Conservation (phyloP, 2,329 filamentous ascomycete genomes). For the Penicillium sp. region DNA sequence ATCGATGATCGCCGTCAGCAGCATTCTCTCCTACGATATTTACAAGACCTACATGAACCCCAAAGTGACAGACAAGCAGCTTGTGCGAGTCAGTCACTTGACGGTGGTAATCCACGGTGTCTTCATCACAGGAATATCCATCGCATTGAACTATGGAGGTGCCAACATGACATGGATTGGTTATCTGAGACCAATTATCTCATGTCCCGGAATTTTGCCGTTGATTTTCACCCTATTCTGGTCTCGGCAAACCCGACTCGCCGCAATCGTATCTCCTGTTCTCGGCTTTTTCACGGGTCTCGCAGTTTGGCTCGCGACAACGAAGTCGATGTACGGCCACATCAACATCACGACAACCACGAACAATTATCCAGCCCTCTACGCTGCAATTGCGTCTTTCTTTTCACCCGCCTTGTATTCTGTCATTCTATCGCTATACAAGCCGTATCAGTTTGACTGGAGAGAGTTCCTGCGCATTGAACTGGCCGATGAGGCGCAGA, state of each 20-base stretch:
- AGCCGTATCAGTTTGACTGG: conserved; percentile 46
- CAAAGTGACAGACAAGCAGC: conserved; percentile 43
- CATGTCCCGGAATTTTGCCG: conserved; percentile 49
- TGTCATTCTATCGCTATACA: conserved; percentile 46
- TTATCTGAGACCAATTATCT: conserved; percentile 45
- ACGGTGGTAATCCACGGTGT: conserved; percentile 50
- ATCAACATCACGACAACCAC: conserved; percentile 47
- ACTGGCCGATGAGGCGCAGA: conserved; percentile 42
- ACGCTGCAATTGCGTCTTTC: conserved; percentile 48
- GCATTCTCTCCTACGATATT: conserved; percentile 53
- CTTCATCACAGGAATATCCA: conserved; percentile 52
- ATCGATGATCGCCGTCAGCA: conserved; percentile 54
- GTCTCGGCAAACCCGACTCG: conserved; percentile 48
- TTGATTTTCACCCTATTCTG: conserved; percentile 48
- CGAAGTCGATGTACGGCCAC: conserved; percentile 41
- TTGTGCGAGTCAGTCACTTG: conserved; percentile 50
- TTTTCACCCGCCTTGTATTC: conserved; percentile 52
- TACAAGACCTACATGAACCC: conserved; percentile 55
- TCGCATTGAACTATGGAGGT: conserved; percentile 52
- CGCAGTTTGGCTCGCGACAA: conserved; percentile 47
- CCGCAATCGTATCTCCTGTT: conserved; percentile 40
- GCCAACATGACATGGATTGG: conserved; percentile 52
- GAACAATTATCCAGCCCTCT: conserved; percentile 45
- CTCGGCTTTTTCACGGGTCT: conserved; percentile 48
- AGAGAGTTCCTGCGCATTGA: conserved; percentile 51